Percentiles rank a stretch among this genome's conserved stretches.
phyloP scores from a whole-genome alignment of 2,329 filamentous ascomycete species.

The Exophiala lecanii-corni region DNA sequence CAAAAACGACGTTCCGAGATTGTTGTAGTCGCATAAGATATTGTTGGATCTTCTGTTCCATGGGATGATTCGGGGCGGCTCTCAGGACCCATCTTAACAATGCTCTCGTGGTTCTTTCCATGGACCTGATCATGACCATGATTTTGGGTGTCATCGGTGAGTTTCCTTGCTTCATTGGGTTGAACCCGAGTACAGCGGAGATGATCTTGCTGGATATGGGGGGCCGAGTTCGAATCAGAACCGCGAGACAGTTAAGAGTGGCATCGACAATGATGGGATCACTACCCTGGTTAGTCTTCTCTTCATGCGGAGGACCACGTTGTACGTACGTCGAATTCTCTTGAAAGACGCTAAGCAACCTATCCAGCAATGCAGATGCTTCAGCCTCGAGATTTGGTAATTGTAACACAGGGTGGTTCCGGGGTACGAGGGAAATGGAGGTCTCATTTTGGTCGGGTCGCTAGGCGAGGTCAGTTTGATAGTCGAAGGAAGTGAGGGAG shows the following conservation, averaged over 20 bases:
- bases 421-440: slow-evolving; percentile 78
- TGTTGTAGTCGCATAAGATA: slow-evolving; percentile 79
- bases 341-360: slow-evolving; percentile 78
- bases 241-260: slow-evolving; percentile 80
- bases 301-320: not conserved
- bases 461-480: slow-evolving; percentile 39
- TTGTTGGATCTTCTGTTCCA: slow-evolving; percentile 75
- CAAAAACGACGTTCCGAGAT: slow-evolving; percentile 70
- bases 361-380: slow-evolving; percentile 82
- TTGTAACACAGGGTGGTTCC: slow-evolving; percentile 75
- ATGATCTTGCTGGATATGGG: slow-evolving; percentile 80
- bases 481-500: not conserved
- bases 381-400: slow-evolving; percentile 84
- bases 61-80: slow-evolving; percentile 75
- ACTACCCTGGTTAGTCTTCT: slow-evolving; percentile 42
- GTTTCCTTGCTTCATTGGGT: slow-evolving; percentile 76
- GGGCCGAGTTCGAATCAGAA: slow-evolving; percentile 76
- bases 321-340: slow-evolving; percentile 71
- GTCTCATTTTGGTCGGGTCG: slow-evolving; percentile 73
- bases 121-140: slow-evolving; percentile 81
- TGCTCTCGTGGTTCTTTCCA: slow-evolving; percentile 87
- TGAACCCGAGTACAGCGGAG: slow-evolving; percentile 81
- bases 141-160: slow-evolving; percentile 71
- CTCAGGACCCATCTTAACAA: slow-evolving; percentile 79
- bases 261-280: slow-evolving; percentile 86